Percentiles rank a stretch among this genome's conserved stretches.
Conservation (phyloP, 1,139 yeast genomes). For the Pichia sp. region DNA sequence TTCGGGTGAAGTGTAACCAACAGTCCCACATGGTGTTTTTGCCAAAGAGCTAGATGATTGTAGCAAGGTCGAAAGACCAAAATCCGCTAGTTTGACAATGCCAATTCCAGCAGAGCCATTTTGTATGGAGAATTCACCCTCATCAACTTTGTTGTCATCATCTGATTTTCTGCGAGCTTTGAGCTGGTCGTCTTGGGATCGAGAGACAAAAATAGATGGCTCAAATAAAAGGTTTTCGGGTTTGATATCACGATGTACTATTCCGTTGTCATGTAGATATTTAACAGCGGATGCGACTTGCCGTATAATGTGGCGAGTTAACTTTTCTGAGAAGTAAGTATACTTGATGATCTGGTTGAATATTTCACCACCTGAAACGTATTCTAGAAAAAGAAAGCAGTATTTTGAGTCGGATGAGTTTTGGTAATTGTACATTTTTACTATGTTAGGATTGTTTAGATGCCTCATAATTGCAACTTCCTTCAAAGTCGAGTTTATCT, state of each 20-base stretch:
- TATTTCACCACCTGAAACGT: conserved; percentile 53
- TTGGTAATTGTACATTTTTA: conserved; percentile 45
- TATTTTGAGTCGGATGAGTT: conserved; percentile 41
- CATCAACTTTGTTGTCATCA: conserved; percentile 74
- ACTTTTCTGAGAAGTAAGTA: conserved; percentile 84
- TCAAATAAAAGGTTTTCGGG: conserved; percentile 87
- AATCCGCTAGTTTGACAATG: conserved; percentile 75
- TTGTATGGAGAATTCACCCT: conserved; percentile 72
- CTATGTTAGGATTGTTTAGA: conserved; percentile 48
- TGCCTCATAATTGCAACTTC: conserved; percentile 60
- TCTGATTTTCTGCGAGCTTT: conserved; percentile 64
- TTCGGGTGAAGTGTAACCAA: conserved; percentile 62
- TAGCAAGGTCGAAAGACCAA: conserved; percentile 54
- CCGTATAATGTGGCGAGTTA: conserved; percentile 79
- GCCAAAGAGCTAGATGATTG: conserved; percentile 41
- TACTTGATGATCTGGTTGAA: conserved; percentile 67
- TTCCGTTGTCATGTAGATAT: conserved; percentile 79
- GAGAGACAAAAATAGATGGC: conserved; percentile 62
- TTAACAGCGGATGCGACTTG: conserved; percentile 82
- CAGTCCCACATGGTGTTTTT: conserved; percentile 62
- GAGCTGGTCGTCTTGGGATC: conserved; percentile 32
- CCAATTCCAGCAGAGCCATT: conserved; percentile 92
- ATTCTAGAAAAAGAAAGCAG: conserved; percentile 53
- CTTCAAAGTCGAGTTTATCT: conserved; percentile 51
- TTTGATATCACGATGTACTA: conserved; percentile 92